Evolutionary conservation across 2,329 filamentous ascomycete species (phyloP).

Genomic region (Botryosphaeria agaves): DNA sequence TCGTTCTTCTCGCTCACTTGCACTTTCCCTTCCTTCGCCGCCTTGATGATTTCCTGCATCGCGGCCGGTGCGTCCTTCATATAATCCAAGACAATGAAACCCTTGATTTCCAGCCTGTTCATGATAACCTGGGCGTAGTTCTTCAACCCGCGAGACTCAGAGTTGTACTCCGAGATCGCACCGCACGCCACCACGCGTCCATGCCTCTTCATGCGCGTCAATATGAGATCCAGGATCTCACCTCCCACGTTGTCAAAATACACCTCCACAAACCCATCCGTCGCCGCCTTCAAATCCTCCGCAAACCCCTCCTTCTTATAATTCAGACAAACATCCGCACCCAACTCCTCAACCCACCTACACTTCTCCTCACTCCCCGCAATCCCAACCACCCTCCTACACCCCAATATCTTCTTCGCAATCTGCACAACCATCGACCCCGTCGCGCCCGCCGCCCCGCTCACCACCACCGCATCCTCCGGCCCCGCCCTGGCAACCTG

Average conservation of each 20-base stretch:
- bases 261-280: constrained; percentile 39
- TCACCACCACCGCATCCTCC: constrained; percentile 27
- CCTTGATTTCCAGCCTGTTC: constrained; percentile 14
- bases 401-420: constrained; percentile 29
- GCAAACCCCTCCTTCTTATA: constrained; percentile 32
- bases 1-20: constrained; percentile 24
- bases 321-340: constrained; percentile 36
- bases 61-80: no score
- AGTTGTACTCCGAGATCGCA: constrained; percentile 52
- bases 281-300: constrained; percentile 27
- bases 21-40: constrained; percentile 27
- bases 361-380: constrained; percentile 36
- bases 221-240: constrained; percentile 49
- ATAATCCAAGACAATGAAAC: constrained; percentile 19
- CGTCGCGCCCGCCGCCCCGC: constrained; percentile 30
- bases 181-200: constrained; percentile 58
- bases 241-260: constrained; percentile 63
- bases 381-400: constrained; percentile 33
- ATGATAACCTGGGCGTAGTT: constrained; percentile 27
- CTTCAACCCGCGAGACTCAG: constrained; percentile 37
- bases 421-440: constrained; percentile 35
- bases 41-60: constrained; percentile 8
- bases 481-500: constrained; percentile 20
- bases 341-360: constrained; percentile 30
- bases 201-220: constrained; percentile 42